Evolutionary conservation across 179 eudicot species (phyloP).

Genomic region (Silene noctiflora): DNA sequence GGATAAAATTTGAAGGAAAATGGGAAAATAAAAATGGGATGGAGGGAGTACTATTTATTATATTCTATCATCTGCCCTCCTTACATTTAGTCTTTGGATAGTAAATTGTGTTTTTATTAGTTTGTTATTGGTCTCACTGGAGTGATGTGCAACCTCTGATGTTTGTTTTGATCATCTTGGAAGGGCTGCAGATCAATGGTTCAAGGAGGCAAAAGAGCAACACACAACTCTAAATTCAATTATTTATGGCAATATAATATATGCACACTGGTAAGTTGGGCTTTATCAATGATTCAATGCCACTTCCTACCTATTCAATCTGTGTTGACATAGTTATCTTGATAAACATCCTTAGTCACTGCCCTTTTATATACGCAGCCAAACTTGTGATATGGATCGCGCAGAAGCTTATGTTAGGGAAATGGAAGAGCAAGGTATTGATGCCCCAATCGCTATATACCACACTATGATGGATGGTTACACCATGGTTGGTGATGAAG

Average conservation of each 20-base stretch:
- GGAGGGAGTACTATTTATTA: too few relatives aligned
- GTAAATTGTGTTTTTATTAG: not conserved
- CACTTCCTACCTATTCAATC: not conserved
- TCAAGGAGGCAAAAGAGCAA: constrained; percentile 82
- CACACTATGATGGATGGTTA: constrained; percentile 99
- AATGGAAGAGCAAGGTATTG: constrained; percentile 98
- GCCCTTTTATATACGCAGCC: constrained; percentile 41
- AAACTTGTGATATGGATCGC: constrained; percentile 60
- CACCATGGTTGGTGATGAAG: constrained; percentile 81
- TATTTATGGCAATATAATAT: constrained; percentile 84
- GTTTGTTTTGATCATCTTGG: constrained; percentile 39
- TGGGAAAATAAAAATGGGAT: too few relatives aligned
- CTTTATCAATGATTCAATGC: not conserved
- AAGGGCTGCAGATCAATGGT: constrained; percentile 98
- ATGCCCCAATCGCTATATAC: constrained; percentile 87
- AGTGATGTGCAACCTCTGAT: constrained; percentile 24
- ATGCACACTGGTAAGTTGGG: constrained; percentile 72
- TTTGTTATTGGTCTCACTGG: not conserved
- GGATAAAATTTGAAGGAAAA: too few relatives aligned
- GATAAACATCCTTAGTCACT: not conserved
- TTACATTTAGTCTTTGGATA: not conserved
- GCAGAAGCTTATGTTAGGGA: constrained; percentile 94
- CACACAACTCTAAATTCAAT: constrained; percentile 59
- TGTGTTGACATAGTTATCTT: not conserved
- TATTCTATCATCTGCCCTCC: not conserved